These are phyloP conservation scores for Echinochloa phyllopogon DNA, from an alignment of 176 grass and related monocot species.

Conservation along the genomic window DNA sequence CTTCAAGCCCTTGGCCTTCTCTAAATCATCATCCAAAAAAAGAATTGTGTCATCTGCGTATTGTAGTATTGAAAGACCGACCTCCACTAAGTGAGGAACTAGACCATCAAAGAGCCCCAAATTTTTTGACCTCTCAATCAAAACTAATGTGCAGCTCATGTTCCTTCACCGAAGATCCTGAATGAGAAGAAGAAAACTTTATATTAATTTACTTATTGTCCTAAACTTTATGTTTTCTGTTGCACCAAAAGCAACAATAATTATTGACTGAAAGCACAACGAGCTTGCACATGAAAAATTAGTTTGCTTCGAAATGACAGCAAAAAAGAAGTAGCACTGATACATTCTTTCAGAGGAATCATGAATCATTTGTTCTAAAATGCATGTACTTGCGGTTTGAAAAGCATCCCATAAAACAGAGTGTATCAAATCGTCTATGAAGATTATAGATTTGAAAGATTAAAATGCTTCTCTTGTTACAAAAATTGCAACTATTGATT, in stretches of 20 bases:
- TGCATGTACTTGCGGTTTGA: neutral
- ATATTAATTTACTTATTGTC: neutral
- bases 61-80: too few species aligned
- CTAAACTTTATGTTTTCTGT: too few species aligned
- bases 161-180: neutral
- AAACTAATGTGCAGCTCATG: neutral
- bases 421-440: too few species aligned
- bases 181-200: neutral
- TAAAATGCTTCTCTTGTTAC: neutral
- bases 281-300: neutral
- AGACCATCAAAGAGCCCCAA: too few species aligned
- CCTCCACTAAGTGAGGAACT: too few species aligned
- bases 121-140: too few species aligned
- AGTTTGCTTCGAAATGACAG: neutral
- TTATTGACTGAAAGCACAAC: neutral
- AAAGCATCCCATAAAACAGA: neutral
- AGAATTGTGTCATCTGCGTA: too few species aligned
- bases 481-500: neutral
- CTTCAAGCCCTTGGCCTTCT: too few species aligned
- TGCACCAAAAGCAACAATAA: neutral
- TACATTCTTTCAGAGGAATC: neutral
- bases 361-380: neutral
- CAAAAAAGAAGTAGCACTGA: neutral
- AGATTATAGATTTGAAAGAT: neutral
- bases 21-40: too few species aligned